Evolutionary conservation across 2,329 filamentous ascomycete genomes (phyloP), one percentile per base, ranked within the genome.

Genomic region (Penicillium sp.): DNA sequence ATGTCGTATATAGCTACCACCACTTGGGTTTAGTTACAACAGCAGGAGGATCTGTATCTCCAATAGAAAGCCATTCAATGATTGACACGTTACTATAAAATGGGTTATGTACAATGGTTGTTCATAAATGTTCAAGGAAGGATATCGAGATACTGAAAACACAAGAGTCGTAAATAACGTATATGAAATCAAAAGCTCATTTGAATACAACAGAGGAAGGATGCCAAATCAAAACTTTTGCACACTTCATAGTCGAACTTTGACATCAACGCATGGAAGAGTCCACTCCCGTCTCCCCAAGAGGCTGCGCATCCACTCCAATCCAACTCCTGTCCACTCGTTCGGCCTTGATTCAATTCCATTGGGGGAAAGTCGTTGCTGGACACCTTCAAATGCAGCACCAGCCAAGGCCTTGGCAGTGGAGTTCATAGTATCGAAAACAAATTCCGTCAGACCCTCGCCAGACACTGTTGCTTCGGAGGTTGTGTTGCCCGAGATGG

Each of bases 221-320:
- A 30, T 37, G 30, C 37, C 28, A 12, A 43, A 52, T n/a, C n/a
- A 46, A 52, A 17, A 35, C 16, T 46, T 53, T 46, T 51, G 17
- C 17, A 8, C 22, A 25, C 10, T 36, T 78, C 67, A 94, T 61
- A 96, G 77, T 60, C 90, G 81, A 50, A 97, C 85, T 66, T 92
- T 87, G 30, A 97, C 84, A 73, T 96, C 91, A 74, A 99, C 82
- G 73, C 92, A 97, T 55, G 93, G 91, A 61, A 99, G 84, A 65
- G 89, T 84, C 90, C 93, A 96, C 73, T 97, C 92, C 66, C 89
- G 85, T 73, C 85, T 85, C 4, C 91, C 92, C 48, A 96, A 74
- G 48, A 96, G 74, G 67, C 86, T 91, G 64, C 91, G 83, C 57
- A 96, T 75, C 91, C 92, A 96, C 73, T 95, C 91, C 54, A 93